These are phyloP conservation scores for Inonotus obliquus DNA, from an alignment of 1,284 basidiomycete genomes.

Conservation along the genomic window DNA sequence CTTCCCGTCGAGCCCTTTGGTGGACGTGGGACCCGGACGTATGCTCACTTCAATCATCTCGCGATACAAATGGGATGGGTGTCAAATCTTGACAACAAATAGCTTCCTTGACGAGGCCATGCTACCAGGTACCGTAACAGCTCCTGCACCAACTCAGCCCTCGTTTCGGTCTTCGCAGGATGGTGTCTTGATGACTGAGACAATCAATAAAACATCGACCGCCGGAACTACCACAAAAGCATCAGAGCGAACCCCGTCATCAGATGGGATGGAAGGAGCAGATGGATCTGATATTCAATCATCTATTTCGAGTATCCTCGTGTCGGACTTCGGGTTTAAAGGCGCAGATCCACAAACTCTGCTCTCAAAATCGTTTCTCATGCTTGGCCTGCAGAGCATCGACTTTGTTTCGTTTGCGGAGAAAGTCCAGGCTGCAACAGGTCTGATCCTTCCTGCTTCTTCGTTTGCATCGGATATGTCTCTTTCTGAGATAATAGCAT, in stretches of 20 bases:
- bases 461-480: constrained; percentile 7
- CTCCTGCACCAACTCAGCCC: neutral
- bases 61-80: constrained; percentile 12
- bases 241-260: too few species aligned
- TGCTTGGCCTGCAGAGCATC: constrained; percentile 12
- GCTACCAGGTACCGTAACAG: neutral
- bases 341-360: neutral
- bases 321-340: constrained; percentile 1
- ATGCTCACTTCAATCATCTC: constrained; percentile 1
- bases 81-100: neutral
- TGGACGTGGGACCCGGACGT: constrained; percentile 12
- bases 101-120: neutral
- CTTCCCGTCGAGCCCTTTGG: neutral
- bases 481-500: neutral
- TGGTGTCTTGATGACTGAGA: too few species aligned
- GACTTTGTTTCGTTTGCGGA: constrained; percentile 15
- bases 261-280: neutral
- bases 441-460: constrained; percentile 8
- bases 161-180: neutral
- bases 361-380: constrained; percentile 10
- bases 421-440: constrained; percentile 3
- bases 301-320: neutral
- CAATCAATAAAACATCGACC: too few species aligned
- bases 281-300: neutral
- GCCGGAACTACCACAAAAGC: too few species aligned